Percentiles rank a stretch among this genome's conserved stretches.
These are phyloP conservation scores for Aciculoconidium aculeatum DNA, from an alignment of 805 yeast species.

Conservation along the genomic window DNA sequence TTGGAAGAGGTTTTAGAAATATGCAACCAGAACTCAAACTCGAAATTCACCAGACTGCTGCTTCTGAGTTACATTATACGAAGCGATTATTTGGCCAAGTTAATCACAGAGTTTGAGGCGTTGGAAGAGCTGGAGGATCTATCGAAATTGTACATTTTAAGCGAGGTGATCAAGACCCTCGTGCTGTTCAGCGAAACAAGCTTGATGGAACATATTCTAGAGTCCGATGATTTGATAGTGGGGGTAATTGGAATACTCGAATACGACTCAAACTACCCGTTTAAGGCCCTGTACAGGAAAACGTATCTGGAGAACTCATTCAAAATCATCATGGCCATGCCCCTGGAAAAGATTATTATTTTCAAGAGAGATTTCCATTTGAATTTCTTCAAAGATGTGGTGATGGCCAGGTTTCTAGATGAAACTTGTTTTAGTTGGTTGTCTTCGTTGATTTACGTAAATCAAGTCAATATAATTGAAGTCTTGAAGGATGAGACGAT, in stretches of 20 bases:
- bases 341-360: conserved; percentile 43
- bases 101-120: conserved; percentile 47
- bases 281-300: conserved; percentile 75
- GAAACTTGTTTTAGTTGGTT: conserved; percentile 70
- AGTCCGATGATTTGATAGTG: conserved; percentile 25
- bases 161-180: conserved; percentile 67
- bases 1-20: conserved; percentile 49
- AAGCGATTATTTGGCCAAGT: conserved; percentile 44
- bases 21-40: conserved; percentile 54
- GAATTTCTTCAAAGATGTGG: conserved; percentile 82
- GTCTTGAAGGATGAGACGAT: conserved; percentile 49
- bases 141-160: conserved; percentile 55
- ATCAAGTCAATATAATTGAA: conserved; percentile 62
- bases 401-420: conserved; percentile 73
- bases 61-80: conserved; percentile 52
- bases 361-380: conserved; percentile 72
- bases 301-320: conserved; percentile 55
- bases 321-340: conserved; percentile 53
- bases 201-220: conserved; percentile 29
- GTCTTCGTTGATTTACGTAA: conserved; percentile 57
- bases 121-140: conserved; percentile 53
- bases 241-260: conserved; percentile 79
- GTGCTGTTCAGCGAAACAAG: conserved; percentile 61
- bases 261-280: conserved; percentile 82
- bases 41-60: conserved; percentile 57